A percentile compares a stretch with the other conserved stretches of the same genome.
Conservation (phyloP, 768 basidiomycete species). For the Russula sp. region DNA sequence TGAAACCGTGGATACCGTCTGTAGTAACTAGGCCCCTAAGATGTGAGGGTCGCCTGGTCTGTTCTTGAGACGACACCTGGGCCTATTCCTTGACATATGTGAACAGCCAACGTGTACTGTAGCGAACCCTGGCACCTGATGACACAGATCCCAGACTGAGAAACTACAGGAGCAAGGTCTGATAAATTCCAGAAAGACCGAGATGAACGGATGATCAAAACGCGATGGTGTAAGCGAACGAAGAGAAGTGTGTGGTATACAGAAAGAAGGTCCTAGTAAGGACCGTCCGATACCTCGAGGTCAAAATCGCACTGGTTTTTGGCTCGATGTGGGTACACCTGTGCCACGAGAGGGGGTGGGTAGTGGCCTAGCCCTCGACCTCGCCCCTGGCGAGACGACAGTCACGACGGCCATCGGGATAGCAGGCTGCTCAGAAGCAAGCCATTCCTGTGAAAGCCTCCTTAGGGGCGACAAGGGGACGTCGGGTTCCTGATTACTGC, state of each 20-base stretch:
- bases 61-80: not conserved
- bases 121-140: not conserved
- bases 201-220: not conserved
- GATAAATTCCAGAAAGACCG: not conserved
- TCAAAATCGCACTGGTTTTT: not conserved
- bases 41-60: not conserved
- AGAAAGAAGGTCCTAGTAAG: not conserved
- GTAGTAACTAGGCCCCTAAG: no score
- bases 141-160: not conserved
- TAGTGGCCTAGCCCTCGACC: not conserved
- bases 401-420: not conserved
- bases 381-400: not conserved
- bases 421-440: not conserved
- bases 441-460: slow-evolving; percentile 4
- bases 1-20: no score
- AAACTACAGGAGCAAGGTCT: not conserved
- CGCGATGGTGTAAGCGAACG: not conserved
- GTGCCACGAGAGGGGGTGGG: not conserved
- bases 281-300: not conserved
- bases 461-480: slow-evolving; percentile 11
- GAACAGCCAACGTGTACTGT: not conserved
- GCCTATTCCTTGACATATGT: not conserved
- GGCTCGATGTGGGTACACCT: not conserved
- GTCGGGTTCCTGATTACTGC: slow-evolving; percentile 5
- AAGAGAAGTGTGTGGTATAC: not conserved